Evolutionary conservation across 148 eudicot species (phyloP), one percentile per base, ranked within the genome.

Genomic region (Pouteria glomerata): DNA sequence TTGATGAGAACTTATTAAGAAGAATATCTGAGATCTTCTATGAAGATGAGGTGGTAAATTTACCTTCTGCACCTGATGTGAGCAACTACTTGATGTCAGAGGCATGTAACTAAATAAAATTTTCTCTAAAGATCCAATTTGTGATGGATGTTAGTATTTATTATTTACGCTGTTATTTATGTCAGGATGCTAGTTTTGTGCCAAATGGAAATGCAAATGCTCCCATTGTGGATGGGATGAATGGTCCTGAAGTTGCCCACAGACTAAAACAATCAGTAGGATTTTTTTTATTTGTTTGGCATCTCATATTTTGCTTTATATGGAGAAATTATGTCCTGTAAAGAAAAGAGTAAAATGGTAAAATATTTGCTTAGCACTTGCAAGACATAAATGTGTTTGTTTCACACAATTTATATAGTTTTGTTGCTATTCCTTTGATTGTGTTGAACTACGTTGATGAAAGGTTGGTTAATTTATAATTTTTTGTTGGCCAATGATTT

Each of bases 61-160:
- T 95, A 73, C 97, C 97, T 76, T 62, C 75, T 30, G 80, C 93
- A 24, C 96, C 97, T 53, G 94, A 95, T 78, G 97, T 90, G 73
- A 81, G 97, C 96, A 95, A 83, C 82, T 95, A 85, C 77, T 83
- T 95, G 80, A 80, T 94, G 58, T 75, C 92, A 57, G 99, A 95
- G 99, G 97, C 92, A 82, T 55, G 68, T 48, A 33, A 72, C 18
- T 56, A 34, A 4, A 63, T 65, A n/a, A 35, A 31, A 26, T 47
- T 21, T 21, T 62, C 14, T 53, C 13, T 18, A 1, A 18, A 56
- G 15, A 30, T 78, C 31, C 42, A 71, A 24, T 42, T 57, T 68
- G 23, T 73, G 24, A 50, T 48, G 71, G 31, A 29, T 31, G 47
- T 58, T 48, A 60, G 23, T 0, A 24, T 26, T 27, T 29, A 45